These are phyloP conservation scores for Strobilomyces dryophilus DNA, from an alignment of 768 basidiomycete genomes.

Conservation along the genomic window DNA sequence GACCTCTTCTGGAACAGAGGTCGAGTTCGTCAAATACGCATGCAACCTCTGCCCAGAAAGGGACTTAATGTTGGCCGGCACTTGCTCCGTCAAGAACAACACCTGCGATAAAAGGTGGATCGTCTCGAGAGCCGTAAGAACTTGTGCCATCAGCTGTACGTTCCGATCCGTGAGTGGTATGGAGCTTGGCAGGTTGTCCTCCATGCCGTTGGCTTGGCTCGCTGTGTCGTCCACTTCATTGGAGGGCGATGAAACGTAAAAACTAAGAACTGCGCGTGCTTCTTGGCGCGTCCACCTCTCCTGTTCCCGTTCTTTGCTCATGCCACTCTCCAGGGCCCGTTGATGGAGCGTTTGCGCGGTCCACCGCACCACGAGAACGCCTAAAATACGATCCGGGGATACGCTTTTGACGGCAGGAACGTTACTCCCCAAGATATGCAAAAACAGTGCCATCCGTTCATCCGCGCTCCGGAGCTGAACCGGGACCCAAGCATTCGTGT, in stretches of 20 bases:
- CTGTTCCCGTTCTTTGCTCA: conserved; percentile 54
- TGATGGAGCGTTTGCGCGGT: conserved; percentile 46
- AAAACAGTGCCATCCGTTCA: conserved; percentile 51
- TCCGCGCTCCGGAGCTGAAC: conserved; percentile 47
- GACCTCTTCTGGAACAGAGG: conserved; percentile 14
- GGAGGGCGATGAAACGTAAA: conserved; percentile 33
- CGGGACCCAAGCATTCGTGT: conserved; percentile 33
- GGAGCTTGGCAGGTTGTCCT: conserved; percentile 2
- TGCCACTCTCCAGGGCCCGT: conserved; percentile 46
- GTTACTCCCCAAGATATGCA: conserved; percentile 56
- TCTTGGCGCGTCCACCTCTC: conserved; percentile 70
- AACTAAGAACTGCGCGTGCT: conserved; percentile 53
- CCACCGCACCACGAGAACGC: conserved; percentile 62
- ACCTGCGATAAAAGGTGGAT: conserved; percentile 59
- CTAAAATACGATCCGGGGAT: conserved; percentile 41
- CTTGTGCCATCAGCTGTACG: conserved; percentile 66
- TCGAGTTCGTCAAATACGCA: conserved; percentile 38
- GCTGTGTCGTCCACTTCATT: conserved; percentile 8
- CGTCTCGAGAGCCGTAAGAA: conserved; percentile 53
- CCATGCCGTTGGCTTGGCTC: conserved; percentile 15
- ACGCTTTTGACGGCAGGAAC: conserved; percentile 43
- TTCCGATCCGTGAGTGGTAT: conserved; percentile 49
- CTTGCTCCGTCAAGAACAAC: conserved; percentile 48
- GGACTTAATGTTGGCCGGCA: conserved; percentile 41
- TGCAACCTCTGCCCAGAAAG: conserved; percentile 67